Percentiles rank a stretch among this genome's conserved stretches.
phyloP scores from a whole-genome alignment of 352 stramenopile species.

The Paralagenidium karlingii region DNA sequence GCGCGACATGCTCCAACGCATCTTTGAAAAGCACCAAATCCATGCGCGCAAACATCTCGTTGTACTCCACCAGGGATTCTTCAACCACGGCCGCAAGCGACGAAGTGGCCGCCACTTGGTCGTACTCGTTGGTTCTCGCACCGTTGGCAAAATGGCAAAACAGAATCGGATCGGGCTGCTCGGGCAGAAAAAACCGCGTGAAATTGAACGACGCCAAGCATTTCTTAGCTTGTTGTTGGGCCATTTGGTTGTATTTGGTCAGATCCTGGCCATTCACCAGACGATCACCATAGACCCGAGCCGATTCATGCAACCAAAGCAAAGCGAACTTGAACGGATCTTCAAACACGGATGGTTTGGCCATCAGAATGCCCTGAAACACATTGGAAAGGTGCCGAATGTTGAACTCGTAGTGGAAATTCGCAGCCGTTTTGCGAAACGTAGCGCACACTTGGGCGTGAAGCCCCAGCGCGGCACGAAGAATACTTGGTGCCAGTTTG shows the following conservation, averaged over 20 bases:
- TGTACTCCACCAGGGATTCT: conserved; percentile 88
- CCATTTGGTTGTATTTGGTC: conserved; percentile 75
- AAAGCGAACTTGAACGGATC: conserved; percentile 85
- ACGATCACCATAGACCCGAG: conserved; percentile 92
- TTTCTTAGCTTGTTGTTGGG: conserved; percentile 87
- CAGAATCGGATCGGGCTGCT: conserved; percentile 78
- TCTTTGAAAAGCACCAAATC: conserved; percentile 95
- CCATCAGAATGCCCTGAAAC: conserved; percentile 90
- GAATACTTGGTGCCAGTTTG: conserved; percentile 70
- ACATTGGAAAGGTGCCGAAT: conserved; percentile 92
- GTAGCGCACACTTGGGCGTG: conserved; percentile 67
- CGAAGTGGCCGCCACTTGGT: conserved; percentile 74
- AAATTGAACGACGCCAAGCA: conserved; percentile 88
- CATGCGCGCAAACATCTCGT: conserved; percentile 88
- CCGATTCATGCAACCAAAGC: conserved; percentile 95
- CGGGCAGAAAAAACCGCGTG: conserved; percentile 76
- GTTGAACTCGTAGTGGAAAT: conserved; percentile 98
- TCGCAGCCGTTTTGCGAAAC: conserved; percentile 89
- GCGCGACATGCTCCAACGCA: conserved; percentile 88
- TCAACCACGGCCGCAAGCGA: conserved; percentile 64
- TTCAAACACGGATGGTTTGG: conserved; percentile 70
- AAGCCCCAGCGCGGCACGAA: conserved; percentile 81
- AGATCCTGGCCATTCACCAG: conserved; percentile 78
- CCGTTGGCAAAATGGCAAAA: conserved; percentile 91
- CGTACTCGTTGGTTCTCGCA: conserved; percentile 82